A percentile compares a stretch with the other conserved stretches of the same genome.
phyloP scores from a whole-genome alignment of 352 stramenopile species.

The Phytopythium vexans region DNA sequence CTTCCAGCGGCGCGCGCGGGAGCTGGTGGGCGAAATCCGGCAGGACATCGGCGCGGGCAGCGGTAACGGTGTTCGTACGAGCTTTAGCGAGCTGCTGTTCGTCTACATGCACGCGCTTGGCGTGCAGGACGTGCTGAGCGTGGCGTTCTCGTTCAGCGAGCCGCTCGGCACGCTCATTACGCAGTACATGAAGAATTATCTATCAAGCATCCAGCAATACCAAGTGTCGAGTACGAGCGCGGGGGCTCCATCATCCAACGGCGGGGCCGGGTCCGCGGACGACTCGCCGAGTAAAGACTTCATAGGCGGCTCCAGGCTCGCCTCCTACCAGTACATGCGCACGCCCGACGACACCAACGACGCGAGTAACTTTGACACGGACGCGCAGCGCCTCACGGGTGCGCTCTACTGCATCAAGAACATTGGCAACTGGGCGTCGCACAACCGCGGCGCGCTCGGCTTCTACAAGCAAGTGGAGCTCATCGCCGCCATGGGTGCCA shows the following conservation, averaged over 20 bases:
- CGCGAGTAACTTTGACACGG: constrained; percentile 3
- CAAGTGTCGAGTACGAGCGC: constrained; percentile 2
- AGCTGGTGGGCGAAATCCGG: constrained; percentile 5
- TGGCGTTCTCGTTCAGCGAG: constrained; percentile 5
- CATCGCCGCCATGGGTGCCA: constrained; percentile 7
- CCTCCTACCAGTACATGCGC: not conserved
- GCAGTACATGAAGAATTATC: constrained; percentile 12
- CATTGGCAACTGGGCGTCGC: constrained; percentile 12
- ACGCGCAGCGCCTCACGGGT: constrained; percentile 7
- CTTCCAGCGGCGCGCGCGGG: constrained; percentile 2
- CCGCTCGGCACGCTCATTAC: constrained; percentile 8
- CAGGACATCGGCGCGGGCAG: constrained; percentile 4
- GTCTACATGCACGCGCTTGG: constrained; percentile 7
- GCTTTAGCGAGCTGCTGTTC: constrained; percentile 5
- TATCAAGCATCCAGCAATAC: constrained; percentile 10
- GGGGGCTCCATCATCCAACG: no score
- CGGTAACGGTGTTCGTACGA: constrained; percentile 11
- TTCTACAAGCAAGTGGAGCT: constrained; percentile 9
- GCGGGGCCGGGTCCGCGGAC: no score
- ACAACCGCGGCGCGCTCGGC: constrained; percentile 7
- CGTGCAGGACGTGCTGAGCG: constrained; percentile 6
- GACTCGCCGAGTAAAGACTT: constrained; percentile 3
- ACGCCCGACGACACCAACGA: not conserved
- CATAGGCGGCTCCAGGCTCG: not conserved
- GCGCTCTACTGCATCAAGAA: constrained; percentile 9